Percentiles rank a stretch among this genome's conserved stretches.
phyloP scores from a whole-genome alignment of 768 basidiomycete species.

The Kwoniella shandongensis region DNA sequence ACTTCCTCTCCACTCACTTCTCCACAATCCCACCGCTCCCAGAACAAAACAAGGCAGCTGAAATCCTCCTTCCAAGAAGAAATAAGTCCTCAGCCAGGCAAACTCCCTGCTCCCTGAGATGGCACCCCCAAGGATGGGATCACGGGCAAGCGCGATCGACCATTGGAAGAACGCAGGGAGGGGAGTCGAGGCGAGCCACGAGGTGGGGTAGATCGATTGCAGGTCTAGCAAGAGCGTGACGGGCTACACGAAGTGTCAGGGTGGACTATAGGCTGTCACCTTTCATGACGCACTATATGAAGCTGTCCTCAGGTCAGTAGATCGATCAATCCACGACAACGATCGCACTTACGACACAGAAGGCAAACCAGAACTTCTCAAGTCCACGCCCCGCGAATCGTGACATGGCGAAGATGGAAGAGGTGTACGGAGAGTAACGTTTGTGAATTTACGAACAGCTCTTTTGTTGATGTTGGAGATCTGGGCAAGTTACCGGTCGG shows the following conservation, averaged over 20 bases:
- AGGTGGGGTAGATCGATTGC: constrained; percentile 61
- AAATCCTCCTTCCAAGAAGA: constrained; percentile 51
- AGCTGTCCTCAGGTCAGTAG: constrained; percentile 53
- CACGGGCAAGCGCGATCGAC: constrained; percentile 64
- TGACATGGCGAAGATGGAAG: constrained; percentile 13
- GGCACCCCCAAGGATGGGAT: constrained; percentile 67
- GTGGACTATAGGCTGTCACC: not conserved
- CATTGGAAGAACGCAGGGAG: constrained; percentile 57
- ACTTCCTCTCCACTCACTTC: constrained; percentile 51
- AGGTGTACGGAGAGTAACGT: not conserved
- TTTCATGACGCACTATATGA: constrained; percentile 59
- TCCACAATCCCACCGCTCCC: constrained; percentile 56
- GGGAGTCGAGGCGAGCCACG: constrained; percentile 57
- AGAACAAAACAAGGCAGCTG: constrained; percentile 76
- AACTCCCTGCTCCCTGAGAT: constrained; percentile 28
- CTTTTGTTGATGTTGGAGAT: not conserved
- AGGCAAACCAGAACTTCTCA: constrained; percentile 63
- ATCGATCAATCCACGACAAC: not conserved
- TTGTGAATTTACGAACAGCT: not conserved
- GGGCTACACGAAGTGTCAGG: constrained; percentile 47
- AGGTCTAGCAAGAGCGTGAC: constrained; percentile 70
- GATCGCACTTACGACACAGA: constrained; percentile 62
- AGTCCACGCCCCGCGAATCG: constrained; percentile 32
- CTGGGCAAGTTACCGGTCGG: not conserved
- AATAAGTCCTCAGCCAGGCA: constrained; percentile 60